These are phyloP conservation scores for Hippophae tibetana DNA, from an alignment of 306 rosid genomes.

Conservation along the genomic window DNA sequence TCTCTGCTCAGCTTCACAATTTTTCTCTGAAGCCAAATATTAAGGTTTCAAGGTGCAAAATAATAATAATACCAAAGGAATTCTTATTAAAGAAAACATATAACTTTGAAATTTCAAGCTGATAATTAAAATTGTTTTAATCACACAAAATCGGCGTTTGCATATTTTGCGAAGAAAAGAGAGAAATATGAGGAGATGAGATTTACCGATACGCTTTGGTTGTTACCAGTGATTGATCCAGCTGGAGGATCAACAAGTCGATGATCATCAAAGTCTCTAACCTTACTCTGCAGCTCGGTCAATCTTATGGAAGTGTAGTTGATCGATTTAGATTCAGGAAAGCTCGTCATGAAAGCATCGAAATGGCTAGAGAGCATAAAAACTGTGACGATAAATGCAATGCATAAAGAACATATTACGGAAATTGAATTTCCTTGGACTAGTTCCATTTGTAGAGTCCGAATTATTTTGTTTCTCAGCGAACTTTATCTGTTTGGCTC, in stretches of 20 bases:
- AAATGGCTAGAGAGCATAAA: background rate
- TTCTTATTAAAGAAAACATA: no score
- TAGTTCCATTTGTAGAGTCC: background rate
- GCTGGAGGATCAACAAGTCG: background rate
- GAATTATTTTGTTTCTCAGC: background rate
- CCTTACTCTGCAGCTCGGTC: constrained; percentile 11
- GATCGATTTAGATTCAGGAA: background rate
- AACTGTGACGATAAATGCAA: constrained; percentile 11
- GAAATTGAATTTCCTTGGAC: background rate
- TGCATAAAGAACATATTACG: constrained; percentile 4
- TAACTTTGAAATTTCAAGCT: no score
- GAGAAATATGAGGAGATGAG: no score
- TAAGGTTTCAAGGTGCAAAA: no score
- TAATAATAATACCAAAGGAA: no score
- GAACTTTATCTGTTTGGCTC: constrained; percentile 9
- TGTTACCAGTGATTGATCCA: background rate
- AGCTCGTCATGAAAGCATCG: background rate
- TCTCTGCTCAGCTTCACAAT: no score
- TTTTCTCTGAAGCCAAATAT: no score
- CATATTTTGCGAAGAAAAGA: no score
- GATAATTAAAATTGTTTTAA: no score
- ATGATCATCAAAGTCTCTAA: background rate
- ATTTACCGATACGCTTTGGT: constrained; percentile 1
- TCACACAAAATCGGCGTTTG: no score
- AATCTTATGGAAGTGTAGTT: constrained; percentile 2